Percentiles rank a stretch among this genome's conserved stretches.
Evolutionary conservation across 257 asterid genomes (phyloP).

Genomic region (Solanum piurae): DNA sequence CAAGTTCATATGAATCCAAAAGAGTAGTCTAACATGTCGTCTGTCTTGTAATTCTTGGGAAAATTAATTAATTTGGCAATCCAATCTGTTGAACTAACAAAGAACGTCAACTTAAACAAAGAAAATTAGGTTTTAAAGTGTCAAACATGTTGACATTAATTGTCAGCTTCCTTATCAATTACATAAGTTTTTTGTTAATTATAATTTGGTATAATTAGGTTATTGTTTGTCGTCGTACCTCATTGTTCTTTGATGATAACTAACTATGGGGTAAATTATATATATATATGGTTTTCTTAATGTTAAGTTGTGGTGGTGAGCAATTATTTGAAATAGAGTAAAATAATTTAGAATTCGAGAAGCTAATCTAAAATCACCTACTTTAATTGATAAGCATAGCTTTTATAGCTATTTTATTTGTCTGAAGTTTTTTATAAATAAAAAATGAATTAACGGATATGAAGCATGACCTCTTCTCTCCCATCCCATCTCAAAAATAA

Average conservation of each 20-base stretch:
- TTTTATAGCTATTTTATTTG: no score
- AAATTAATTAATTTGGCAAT: background rate
- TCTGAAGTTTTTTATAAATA: background rate
- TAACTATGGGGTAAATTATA: background rate
- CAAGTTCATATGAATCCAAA: background rate
- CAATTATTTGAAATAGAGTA: no score
- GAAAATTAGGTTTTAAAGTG: background rate
- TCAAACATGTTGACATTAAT: background rate
- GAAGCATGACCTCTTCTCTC: no score
- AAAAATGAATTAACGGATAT: no score
- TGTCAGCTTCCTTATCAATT: background rate
- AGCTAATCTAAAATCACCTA: background rate
- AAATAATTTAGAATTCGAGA: no score
- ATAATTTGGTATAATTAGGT: background rate
- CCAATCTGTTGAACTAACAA: background rate
- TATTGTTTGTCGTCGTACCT: background rate
- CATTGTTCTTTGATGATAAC: background rate
- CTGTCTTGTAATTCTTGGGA: background rate
- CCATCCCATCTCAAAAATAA: no score
- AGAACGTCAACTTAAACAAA: background rate
- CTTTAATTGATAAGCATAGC: no score
- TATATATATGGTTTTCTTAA: no score
- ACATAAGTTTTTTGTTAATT: background rate
- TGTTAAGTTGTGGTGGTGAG: no score
- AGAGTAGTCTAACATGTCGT: background rate